Evolutionary conservation across 208 protist genomes (phyloP), one percentile per base, ranked within the genome.

Genomic region (Kentomonas sorsogonicus): DNA sequence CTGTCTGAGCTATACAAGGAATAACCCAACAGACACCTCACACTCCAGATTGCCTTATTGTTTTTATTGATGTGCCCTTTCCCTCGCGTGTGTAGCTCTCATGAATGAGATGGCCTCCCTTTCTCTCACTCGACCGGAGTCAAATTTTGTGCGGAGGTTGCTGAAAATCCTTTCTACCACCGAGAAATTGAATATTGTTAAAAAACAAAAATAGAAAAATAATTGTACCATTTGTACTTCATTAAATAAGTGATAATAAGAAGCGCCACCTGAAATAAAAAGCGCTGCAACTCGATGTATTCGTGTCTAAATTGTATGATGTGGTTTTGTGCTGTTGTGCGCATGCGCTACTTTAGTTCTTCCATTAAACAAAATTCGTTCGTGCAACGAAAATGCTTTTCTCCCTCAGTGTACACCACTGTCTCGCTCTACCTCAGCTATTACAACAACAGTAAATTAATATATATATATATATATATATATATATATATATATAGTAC

Each of bases 1-100:
- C 71, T 66, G 22, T 65, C 93, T 38, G 78, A 93, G 44, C 34
- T 86, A 47, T 39, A 63, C 26, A 50, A 54, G 31, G 6, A n/a
- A 15, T 67, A 36, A 71, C 13, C 20, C 26, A 11, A 39, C 20
- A 36, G 22, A 3, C 41, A 0, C 26, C 46, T 43, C 3, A 10
- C 5, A 7, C 6, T 16, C 26, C 2, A 46, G 10, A 27, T 63
- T 46, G 16, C n/a, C n/a, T n/a, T n/a, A 38, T 38, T 50, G 4
- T 59, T 33, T 33, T 48, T 38, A 11, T n/a, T 48, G n/a, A 41
- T 22, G 4, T 18, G 25, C 31, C 15, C 7, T 34, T 41, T 30
- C n/a, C n/a, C n/a, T n/a, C n/a, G n/a, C n/a, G n/a, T n/a, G n/a
- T n/a, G n/a, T n/a, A n/a, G n/a, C n/a, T n/a, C n/a, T n/a, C n/a